Evolutionary conservation across 2,329 filamentous ascomycete species (phyloP).

Genomic region (Cryphonectria radicalis): DNA sequence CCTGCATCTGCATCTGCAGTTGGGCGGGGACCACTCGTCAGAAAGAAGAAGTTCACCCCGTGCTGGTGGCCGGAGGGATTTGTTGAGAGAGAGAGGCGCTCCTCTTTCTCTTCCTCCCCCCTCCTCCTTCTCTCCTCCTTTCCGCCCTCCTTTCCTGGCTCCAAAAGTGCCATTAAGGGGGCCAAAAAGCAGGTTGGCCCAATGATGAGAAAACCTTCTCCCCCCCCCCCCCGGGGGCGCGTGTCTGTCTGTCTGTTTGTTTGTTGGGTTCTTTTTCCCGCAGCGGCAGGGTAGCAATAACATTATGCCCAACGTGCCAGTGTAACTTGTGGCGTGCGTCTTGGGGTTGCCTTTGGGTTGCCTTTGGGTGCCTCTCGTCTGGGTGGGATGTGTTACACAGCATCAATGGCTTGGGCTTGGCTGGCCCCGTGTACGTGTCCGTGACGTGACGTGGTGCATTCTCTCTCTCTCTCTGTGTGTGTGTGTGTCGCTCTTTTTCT

Average conservation of each 20-base stretch:
- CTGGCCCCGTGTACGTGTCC: not conserved
- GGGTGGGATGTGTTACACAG: slow-evolving; percentile 17
- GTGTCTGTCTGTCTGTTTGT: too few relatives aligned
- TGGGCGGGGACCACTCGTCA: not conserved
- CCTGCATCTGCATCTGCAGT: not conserved
- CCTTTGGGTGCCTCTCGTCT: not conserved
- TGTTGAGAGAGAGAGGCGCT: too few relatives aligned
- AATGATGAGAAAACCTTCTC: too few relatives aligned
- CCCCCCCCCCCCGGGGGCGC: not conserved
- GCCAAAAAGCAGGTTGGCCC: not conserved
- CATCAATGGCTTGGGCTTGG: slow-evolving; percentile 8
- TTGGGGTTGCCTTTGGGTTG: not conserved
- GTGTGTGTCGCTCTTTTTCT: not conserved
- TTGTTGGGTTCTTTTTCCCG: too few relatives aligned
- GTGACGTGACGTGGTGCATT: not conserved
- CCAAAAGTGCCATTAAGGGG: not conserved
- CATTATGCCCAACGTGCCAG: not conserved
- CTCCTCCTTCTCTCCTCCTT: not conserved
- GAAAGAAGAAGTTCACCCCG: not conserved
- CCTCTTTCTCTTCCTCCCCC: not conserved
- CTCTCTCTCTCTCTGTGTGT: too few relatives aligned
- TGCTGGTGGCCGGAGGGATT: not conserved
- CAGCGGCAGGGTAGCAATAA: not conserved
- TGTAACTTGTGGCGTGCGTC: slow-evolving; percentile 3
- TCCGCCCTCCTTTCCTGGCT: not conserved